A percentile compares a stretch with the other conserved stretches of the same genome.
Evolutionary conservation across 345 rosid species (phyloP).

Genomic region (Raphanus sativus): DNA sequence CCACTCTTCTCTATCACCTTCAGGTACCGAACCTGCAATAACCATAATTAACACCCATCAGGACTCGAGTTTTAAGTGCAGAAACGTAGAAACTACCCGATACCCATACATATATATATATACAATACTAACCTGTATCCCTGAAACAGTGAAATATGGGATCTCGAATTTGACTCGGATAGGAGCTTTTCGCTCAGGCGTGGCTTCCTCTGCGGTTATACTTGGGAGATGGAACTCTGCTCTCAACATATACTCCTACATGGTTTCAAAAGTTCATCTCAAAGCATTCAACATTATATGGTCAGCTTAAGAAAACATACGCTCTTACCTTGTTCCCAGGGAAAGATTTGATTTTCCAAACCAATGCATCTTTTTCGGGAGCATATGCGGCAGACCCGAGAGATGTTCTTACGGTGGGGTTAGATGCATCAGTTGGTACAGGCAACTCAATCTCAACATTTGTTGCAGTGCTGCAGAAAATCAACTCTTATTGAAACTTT

Average conservation of each 20-base stretch:
- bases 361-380: conserved; percentile 73
- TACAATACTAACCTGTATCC: conserved; percentile 58
- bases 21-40: conserved; percentile 83
- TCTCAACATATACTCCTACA: conserved; percentile 78
- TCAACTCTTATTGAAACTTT: background rate
- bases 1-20: conserved; percentile 98
- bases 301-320: background rate
- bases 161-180: conserved; percentile 92
- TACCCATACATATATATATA: background rate
- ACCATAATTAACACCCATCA: conserved; percentile 16
- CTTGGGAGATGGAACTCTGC: conserved; percentile 92
- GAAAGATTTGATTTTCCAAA: conserved; percentile 79
- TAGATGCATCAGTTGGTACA: conserved; percentile 69
- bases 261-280: conserved; percentile 22
- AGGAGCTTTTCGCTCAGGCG: conserved; percentile 85
- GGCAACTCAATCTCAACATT: conserved; percentile 78
- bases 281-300: background rate
- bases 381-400: conserved; percentile 78
- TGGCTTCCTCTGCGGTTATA: conserved; percentile 76
- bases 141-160: conserved; percentile 92
- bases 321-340: conserved; percentile 61
- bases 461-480: conserved; percentile 60
- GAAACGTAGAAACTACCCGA: background rate
- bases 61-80: background rate
- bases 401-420: conserved; percentile 68